These are phyloP conservation scores for Biscutella laevigata DNA, from an alignment of 441 rosid species.

Conservation along the genomic window DNA sequence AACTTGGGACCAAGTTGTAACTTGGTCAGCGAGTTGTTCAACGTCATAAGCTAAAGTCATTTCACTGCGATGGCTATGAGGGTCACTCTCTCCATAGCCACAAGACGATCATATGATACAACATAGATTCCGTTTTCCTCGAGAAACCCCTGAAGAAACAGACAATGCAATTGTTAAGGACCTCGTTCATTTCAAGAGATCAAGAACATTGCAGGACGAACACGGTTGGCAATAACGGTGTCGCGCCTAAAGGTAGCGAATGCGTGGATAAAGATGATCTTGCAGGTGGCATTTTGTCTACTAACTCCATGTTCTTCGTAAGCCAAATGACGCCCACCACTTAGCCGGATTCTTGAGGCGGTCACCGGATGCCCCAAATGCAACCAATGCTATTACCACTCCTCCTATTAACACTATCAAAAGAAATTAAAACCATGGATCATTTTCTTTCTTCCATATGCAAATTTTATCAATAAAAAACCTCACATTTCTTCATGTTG, in stretches of 20 bases:
- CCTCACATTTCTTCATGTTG: slow-evolving; percentile 25
- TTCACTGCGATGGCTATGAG: slow-evolving; percentile 32
- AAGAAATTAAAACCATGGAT: background rate
- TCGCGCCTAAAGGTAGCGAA: slow-evolving; percentile 39
- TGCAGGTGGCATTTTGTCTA: slow-evolving; percentile 47
- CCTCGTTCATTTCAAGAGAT: no score
- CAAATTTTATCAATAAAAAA: background rate
- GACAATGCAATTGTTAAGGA: background rate
- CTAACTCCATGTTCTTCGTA: slow-evolving; percentile 59
- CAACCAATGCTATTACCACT: slow-evolving; percentile 16
- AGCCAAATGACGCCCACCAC: slow-evolving; percentile 69
- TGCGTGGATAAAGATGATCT: slow-evolving; percentile 47
- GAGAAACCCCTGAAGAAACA: slow-evolving; percentile 32
- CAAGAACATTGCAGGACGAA: slow-evolving; percentile 35
- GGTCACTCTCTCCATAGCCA: slow-evolving; percentile 69
- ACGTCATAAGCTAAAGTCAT: slow-evolving; percentile 44
- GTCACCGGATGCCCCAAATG: slow-evolving; percentile 42
- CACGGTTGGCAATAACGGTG: slow-evolving; percentile 22
- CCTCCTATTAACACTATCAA: slow-evolving; percentile 30
- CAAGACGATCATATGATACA: slow-evolving; percentile 55
- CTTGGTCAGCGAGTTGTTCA: slow-evolving; percentile 60
- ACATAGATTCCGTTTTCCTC: slow-evolving; percentile 41
- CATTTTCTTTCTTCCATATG: background rate
- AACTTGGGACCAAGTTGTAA: slow-evolving; percentile 50
- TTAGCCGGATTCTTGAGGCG: slow-evolving; percentile 54